These are phyloP conservation scores for Elasticomyces elasticus DNA, from an alignment of 495 filamentous ascomycete genomes.

Conservation along the genomic window DNA sequence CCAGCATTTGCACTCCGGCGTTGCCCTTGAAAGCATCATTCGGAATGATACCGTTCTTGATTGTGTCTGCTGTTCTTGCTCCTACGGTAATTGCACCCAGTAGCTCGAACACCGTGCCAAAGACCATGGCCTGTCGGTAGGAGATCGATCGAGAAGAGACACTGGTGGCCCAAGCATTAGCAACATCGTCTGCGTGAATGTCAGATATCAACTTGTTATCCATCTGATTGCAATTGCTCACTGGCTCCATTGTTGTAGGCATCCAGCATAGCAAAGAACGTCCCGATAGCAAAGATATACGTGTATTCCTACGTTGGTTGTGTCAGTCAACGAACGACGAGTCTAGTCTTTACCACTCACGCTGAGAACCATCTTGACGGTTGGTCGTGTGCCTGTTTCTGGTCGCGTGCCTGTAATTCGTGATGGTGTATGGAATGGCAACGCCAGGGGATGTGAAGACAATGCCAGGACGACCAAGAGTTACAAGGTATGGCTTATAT, in stretches of 20 bases:
- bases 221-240: constrained; percentile 30
- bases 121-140: constrained; percentile 21
- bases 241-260: constrained; percentile 62
- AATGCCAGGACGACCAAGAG: not conserved
- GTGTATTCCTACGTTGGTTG: too few relatives aligned
- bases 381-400: too few relatives aligned
- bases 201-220: not conserved
- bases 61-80: constrained; percentile 54
- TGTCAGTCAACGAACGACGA: too few relatives aligned
- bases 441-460: not conserved
- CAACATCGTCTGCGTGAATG: constrained; percentile 22
- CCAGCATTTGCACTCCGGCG: constrained; percentile 50
- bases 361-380: not conserved
- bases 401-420: not conserved
- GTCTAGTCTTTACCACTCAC: too few relatives aligned
- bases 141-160: constrained; percentile 24
- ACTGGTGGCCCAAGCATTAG: constrained; percentile 26
- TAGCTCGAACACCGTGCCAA: constrained; percentile 41
- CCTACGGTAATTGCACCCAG: constrained; percentile 55
- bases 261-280: constrained; percentile 65
- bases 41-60: constrained; percentile 54
- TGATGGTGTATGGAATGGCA: not conserved
- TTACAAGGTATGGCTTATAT: not conserved
- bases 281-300: constrained; percentile 67
- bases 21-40: constrained; percentile 42